Base-by-base conservation (phyloP, 2,329 filamentous ascomycete genomes). In the Venturia carpophila region DNA sequence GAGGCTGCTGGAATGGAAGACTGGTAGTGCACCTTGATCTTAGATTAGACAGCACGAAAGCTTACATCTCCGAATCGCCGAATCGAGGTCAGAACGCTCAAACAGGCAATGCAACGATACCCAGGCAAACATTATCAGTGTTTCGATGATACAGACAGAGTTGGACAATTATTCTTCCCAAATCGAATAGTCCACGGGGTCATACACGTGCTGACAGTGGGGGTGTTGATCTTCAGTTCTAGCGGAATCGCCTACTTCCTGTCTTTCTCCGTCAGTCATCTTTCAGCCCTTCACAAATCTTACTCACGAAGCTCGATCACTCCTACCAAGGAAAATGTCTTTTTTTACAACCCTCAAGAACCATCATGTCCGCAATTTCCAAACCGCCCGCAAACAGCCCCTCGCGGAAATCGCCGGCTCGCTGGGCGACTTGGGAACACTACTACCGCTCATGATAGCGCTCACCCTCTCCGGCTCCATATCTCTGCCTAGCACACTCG, bases 371-470 rank as follows among this genome's bases (percentile, higher is more conserved):
- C 63, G 30, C 30, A 64, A 64, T 21, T 15, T 64, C 67, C 73
- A 77, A 30, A 86, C 82, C 15, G 76, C 89, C 66, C 79, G 77
- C 67, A 73, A 72, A 27, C 79, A 83, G 62, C 84, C 86, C 68
- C 77, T 89, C 19, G 76, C 88, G 61, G 93, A 97, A 78, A 85
- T 97, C 64, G 96, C 93, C 1, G 93, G 93, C 63, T 90, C 92
- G 0, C 82, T 91, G 2, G 93, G 93, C 68, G 93, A 97, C 73
- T 82, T 97, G 52, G 93, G 93, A 68, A 97, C 93, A 2, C 84
- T 96, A 39, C 84, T 96, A 13, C 93, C 92, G 60, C 85, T 97
- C 65, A 90, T 94, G 80, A 91, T 96, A 71, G 90, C 92, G 2
- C 85, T 97, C 37, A 87, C 92, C 0, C 78, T 90, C 37, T 89